Conservation (phyloP, 2,329 filamentous ascomycete species). For the Trichoderma guizhouense region DNA sequence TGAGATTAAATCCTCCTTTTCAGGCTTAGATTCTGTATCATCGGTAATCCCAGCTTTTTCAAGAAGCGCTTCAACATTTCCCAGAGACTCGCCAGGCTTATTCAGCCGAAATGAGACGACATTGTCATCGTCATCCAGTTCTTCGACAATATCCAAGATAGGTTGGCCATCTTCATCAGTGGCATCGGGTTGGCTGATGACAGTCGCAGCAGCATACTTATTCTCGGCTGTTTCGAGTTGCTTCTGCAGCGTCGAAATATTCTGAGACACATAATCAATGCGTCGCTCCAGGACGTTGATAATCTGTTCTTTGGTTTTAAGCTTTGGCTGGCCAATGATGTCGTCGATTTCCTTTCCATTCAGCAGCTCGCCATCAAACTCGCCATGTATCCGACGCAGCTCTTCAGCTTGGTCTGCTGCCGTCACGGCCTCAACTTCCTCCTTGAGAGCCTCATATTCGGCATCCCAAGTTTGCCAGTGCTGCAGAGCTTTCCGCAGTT, state of each 20-base stretch:
- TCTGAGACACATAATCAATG: slow-evolving; percentile 85
- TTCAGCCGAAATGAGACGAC: slow-evolving; percentile 66
- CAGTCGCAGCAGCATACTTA: slow-evolving; percentile 62
- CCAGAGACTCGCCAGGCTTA: slow-evolving; percentile 63
- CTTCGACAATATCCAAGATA: slow-evolving; percentile 86
- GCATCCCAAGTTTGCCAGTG: slow-evolving; percentile 91
- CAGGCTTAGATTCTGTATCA: slow-evolving; percentile 24
- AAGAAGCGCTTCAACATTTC: slow-evolving; percentile 67
- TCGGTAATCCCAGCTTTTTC: slow-evolving; percentile 70
- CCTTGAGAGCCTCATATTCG: slow-evolving; percentile 86
- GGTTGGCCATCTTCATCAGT: slow-evolving; percentile 68
- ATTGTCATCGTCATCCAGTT: slow-evolving; percentile 87
- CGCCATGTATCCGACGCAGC: slow-evolving; percentile 54
- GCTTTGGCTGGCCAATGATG: slow-evolving; percentile 36
- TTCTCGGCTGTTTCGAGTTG: slow-evolving; percentile 67
- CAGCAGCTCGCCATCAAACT: slow-evolving; percentile 62
- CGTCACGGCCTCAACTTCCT: slow-evolving; percentile 64
- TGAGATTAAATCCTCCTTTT: not conserved
- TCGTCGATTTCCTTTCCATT: slow-evolving; percentile 54
- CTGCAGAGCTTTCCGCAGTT: slow-evolving; percentile 71
- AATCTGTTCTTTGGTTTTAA: slow-evolving; percentile 43
- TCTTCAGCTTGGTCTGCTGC: slow-evolving; percentile 45
- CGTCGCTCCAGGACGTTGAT: slow-evolving; percentile 64
- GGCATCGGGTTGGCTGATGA: slow-evolving; percentile 58
- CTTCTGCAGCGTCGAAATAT: slow-evolving; percentile 70